Base-by-base conservation (phyloP, 495 filamentous ascomycete species). In the Lasiosphaeria ovina region DNA sequence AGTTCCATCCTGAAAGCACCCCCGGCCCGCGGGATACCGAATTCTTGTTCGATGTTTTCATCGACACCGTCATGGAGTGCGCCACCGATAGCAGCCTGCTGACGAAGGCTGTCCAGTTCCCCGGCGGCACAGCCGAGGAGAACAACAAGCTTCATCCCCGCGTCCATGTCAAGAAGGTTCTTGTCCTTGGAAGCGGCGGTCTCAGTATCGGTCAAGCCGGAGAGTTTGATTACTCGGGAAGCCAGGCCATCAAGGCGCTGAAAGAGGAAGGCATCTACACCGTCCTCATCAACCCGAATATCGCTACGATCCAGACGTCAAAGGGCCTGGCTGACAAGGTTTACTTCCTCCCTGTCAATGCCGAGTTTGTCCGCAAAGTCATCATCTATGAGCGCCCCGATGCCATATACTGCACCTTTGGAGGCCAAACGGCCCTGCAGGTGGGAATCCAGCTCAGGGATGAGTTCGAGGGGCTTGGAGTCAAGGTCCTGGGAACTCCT, bases 201-300 rank as follows among this genome's bases (percentile, higher is more conserved):
- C 78, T 98, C 62, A 95, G 91, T 71, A 98, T 98, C 75, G 93
- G 93, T 12, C 93, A 98, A 74, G 93, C 93, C 64, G 93, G 93
- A 70, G 93, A 98, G 76, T 98, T 98, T 66, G 93, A 97, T 74
- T 97, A 98, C 76, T 97, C 93, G n/a, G 93, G 93, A 72, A 89
- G 85, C 71, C 85, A 95, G 74, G 93, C 93, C 34, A 90, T 98
- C 68, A 98, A 98, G 80, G 93, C 93, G 16, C 77, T 98, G 58
- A 98, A 97, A 76, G 93, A 97, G 75, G 93, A 95, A 65, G 89
- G 90, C 61, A 92, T 98, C 62, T 87, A 91, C 66, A 96, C 94
- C 3, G 87, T 98, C 60, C 85, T 98, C 57, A 93, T 98, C 79
- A 98, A 98, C 76, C 94, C 93, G 51, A 98, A 98, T 74, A 98